Conservation (phyloP, 176 grass and related monocot species). For the Oryza punctata region DNA sequence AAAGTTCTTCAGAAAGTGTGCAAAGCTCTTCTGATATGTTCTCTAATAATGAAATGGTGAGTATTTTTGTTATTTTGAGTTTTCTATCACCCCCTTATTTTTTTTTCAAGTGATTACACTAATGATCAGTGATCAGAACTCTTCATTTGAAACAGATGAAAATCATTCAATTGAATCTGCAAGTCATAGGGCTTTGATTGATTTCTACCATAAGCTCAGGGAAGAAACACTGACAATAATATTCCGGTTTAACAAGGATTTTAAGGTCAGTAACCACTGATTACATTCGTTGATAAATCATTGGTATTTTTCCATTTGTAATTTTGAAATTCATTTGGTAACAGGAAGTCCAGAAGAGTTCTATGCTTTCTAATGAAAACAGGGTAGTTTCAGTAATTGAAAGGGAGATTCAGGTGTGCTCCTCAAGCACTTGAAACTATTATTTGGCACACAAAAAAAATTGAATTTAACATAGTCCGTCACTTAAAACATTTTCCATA, state of each 20-base stretch:
- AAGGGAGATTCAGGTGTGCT: constrained; percentile 39
- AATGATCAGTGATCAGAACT: constrained; percentile 58
- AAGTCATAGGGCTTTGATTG: constrained; percentile 34
- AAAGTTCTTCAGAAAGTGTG: constrained; percentile 26
- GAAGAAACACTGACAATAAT: constrained; percentile 41
- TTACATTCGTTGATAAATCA: neutral
- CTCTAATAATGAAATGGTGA: constrained; percentile 53
- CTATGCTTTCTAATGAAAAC: constrained; percentile 12
- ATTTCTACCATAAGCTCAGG: constrained; percentile 46
- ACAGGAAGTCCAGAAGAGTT: constrained; percentile 21
- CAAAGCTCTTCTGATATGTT: constrained; percentile 45
- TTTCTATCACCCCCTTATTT: neutral
- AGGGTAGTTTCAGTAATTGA: constrained; percentile 6
- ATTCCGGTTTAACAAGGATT: constrained; percentile 21
- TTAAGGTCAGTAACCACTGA: constrained; percentile 34
- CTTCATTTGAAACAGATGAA: constrained; percentile 60
- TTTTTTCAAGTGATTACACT: constrained; percentile 24
- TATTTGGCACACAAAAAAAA: neutral
- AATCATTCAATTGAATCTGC: constrained; percentile 40
- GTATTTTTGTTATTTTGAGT: constrained; percentile 4
- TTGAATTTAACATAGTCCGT: neutral
- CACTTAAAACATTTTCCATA: neutral
- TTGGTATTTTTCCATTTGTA: constrained; percentile 18
- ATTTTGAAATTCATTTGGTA: constrained; percentile 22
- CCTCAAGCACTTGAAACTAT: neutral